Evolutionary conservation across 2,329 filamentous ascomycete genomes (phyloP), one percentile per base, ranked within the genome.

Genomic region (Chrysoporthe austroafricana): DNA sequence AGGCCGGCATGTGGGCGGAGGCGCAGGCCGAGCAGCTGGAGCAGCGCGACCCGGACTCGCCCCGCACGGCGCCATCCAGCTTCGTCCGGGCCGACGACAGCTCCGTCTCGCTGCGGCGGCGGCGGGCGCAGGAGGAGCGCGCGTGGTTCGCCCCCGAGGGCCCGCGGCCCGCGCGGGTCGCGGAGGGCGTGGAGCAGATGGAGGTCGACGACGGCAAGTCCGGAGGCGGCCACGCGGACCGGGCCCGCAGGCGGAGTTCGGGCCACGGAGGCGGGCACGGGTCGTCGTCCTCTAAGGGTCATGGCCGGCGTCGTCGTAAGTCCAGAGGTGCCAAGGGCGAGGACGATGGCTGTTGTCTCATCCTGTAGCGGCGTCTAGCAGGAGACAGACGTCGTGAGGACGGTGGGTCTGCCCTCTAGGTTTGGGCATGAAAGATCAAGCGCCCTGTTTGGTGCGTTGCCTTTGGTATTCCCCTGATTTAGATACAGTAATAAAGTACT

Each of bases 81-180:
- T 54, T 32, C 50, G 50, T 11, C 11, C 11, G 50, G 13, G 50
- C 6, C 4, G 21, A 21, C 6, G 26, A 26, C 13, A 54, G 11
- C 50, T 54, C 26, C 50, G 21, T 54, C 57, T 26, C 26, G 26
- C 32, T 59, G 18, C 21, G 21, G 32, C 34, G 34, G 57, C 32
- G 9, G 57, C 57, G 57, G 57, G 18, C 32, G 57, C 42, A 32
- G 32, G 34, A 59, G 5, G 64, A 67, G 21, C 56, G 34, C 43
- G 11, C 13, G 36, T 62, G 59, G 59, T 34, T 21, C 18, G 36
- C 59, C 18, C 43, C 26, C 36, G 16, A 26, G 26, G 26, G 18
- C 34, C 59, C 59, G 9, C n/a, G 21, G 11, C 50, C 50, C 11
- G 50, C 13, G 21, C 13, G 26, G 50, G 21, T 54, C 21, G 50